Evolutionary conservation across 768 basidiomycete species (phyloP).

Genomic region (Pisolithus sp.): DNA sequence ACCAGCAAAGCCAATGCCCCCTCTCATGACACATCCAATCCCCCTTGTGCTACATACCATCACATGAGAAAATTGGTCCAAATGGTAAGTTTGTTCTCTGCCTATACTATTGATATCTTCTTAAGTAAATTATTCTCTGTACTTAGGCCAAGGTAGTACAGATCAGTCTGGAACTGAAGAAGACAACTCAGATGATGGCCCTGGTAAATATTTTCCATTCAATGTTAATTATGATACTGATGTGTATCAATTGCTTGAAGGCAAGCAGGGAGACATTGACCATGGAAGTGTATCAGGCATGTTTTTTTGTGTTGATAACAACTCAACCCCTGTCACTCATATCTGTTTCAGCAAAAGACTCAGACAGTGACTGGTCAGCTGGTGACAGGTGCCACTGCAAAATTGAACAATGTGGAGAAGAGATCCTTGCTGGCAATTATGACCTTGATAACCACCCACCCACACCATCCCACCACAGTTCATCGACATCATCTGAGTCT

Average conservation of each 20-base stretch:
- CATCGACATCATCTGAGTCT: background rate
- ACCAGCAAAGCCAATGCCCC: background rate
- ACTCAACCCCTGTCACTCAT: background rate
- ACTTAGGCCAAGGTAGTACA: no score
- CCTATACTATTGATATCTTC: background rate
- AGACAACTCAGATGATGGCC: no score
- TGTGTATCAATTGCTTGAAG: no score
- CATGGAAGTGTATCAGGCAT: no score
- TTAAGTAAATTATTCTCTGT: background rate
- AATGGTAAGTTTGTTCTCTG: background rate
- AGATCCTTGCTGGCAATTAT: background rate
- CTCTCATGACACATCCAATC: background rate
- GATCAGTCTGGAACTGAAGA: no score
- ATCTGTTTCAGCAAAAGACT: background rate
- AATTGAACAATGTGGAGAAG: background rate
- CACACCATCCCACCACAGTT: background rate
- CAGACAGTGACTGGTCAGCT: background rate
- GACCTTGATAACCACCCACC: background rate
- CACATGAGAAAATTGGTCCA: no score
- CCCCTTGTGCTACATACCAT: no score
- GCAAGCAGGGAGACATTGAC: no score
- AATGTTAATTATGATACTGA: no score
- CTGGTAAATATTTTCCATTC: no score
- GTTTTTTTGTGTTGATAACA: no score
- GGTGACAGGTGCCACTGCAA: background rate